These are phyloP conservation scores for Nadsonia starkeyi-henricii DNA, from an alignment of 1,139 yeast genomes.

Conservation along the genomic window DNA sequence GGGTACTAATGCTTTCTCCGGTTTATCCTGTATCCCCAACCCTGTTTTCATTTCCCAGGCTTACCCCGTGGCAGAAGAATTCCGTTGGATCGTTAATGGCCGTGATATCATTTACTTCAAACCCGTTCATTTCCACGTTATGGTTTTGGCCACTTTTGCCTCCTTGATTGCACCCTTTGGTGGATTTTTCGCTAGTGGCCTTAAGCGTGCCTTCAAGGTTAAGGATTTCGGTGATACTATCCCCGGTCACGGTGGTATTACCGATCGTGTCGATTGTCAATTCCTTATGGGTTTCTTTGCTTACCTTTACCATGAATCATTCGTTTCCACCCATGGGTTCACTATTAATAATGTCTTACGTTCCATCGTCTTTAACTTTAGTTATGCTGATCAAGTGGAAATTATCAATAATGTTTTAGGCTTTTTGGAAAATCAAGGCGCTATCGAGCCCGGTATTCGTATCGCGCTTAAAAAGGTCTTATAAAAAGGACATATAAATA, in stretches of 20 bases:
- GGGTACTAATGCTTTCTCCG: slow-evolving; percentile 42
- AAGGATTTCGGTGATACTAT: slow-evolving; percentile 87
- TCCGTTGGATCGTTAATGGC: slow-evolving; percentile 35
- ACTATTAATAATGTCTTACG: slow-evolving; percentile 65
- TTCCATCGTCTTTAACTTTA: slow-evolving; percentile 57
- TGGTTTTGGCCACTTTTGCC: slow-evolving; percentile 83
- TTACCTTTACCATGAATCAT: slow-evolving; percentile 83
- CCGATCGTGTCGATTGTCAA: slow-evolving; percentile 96
- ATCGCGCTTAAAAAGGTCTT: background rate
- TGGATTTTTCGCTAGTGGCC: slow-evolving; percentile 94
- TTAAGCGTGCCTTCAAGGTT: slow-evolving; percentile 92
- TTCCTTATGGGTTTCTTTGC: slow-evolving; percentile 95
- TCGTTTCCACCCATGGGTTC: slow-evolving; percentile 51
- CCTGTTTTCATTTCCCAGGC: slow-evolving; percentile 76
- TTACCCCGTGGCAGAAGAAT: slow-evolving; percentile 52
- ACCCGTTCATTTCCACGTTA: slow-evolving; percentile 83
- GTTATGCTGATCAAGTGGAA: slow-evolving; percentile 49
- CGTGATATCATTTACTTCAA: slow-evolving; percentile 47
- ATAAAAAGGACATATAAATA: too few species aligned
- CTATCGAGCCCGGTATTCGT: slow-evolving; percentile 18
- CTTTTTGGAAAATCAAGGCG: slow-evolving; percentile 46
- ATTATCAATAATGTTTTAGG: slow-evolving; percentile 48
- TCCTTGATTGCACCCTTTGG: slow-evolving; percentile 97
- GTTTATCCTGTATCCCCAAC: slow-evolving; percentile 66
- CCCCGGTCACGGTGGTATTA: slow-evolving; percentile 97